Evolutionary conservation across 2,329 filamentous ascomycete genomes (phyloP).

Genomic region (Fusarium ambrosium): DNA sequence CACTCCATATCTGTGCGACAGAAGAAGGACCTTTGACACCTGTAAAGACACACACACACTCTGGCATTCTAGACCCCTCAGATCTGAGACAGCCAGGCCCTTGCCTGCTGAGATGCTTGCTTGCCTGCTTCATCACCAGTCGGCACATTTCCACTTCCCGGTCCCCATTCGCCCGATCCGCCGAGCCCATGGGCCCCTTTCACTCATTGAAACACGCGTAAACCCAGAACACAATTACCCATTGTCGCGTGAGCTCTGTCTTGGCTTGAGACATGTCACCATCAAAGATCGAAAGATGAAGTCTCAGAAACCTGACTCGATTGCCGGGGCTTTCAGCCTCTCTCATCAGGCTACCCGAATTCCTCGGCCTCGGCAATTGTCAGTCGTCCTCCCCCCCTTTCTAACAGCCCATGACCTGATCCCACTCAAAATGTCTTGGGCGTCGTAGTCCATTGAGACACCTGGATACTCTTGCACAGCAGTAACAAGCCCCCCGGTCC

Average conservation of each 20-base stretch:
- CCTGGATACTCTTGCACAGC: constrained; percentile 7
- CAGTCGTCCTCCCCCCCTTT: not conserved
- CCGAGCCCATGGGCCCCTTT: constrained; percentile 12
- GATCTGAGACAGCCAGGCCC: not conserved
- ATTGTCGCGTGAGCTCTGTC: constrained; percentile 18
- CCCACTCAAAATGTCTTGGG: constrained; percentile 24
- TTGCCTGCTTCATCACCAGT: not conserved
- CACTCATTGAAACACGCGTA: not conserved
- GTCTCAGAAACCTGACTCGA: constrained; percentile 4
- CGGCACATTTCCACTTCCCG: constrained; percentile 6
- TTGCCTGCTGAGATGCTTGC: not conserved
- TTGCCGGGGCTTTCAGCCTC: not conserved
- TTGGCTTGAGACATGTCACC: constrained; percentile 21
- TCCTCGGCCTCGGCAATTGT: constrained; percentile 14
- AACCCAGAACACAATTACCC: not conserved
- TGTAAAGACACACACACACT: not conserved
- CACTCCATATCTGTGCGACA: constrained; percentile 1
- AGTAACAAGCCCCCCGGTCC: not conserved
- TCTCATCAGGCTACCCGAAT: not conserved
- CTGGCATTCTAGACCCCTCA: constrained; percentile 1
- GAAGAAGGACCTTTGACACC: not conserved
- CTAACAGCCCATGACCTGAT: constrained; percentile 28
- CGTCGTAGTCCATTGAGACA: constrained; percentile 9
- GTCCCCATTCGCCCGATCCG: constrained; percentile 18
- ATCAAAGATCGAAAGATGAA: constrained; percentile 27